A percentile compares a stretch with the other conserved stretches of the same genome.
These are phyloP conservation scores for Chrysanthemum lavandulifolium DNA, from an alignment of 129 eudicot genomes.

Conservation along the genomic window DNA sequence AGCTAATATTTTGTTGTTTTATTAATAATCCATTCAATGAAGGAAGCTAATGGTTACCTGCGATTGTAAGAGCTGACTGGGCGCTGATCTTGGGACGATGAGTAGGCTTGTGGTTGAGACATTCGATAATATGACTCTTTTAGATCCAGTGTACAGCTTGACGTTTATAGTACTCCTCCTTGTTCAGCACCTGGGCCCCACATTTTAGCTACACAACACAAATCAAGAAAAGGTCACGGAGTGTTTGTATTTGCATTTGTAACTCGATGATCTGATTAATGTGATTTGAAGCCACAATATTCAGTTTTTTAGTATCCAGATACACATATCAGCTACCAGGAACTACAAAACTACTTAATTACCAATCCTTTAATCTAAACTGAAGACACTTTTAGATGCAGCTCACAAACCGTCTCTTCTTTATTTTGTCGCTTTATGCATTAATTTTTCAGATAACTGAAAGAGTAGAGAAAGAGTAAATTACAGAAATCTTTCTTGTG, in stretches of 20 bases:
- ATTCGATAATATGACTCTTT: constrained; percentile 94
- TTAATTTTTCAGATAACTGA: too few species aligned
- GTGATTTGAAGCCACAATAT: neutral
- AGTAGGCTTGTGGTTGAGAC: constrained; percentile 90
- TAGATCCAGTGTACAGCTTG: constrained; percentile 79
- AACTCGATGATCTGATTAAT: neutral
- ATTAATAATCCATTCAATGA: too few species aligned
- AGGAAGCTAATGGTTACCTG: constrained; percentile 17
- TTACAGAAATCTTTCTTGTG: too few species aligned
- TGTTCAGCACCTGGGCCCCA: constrained; percentile 98
- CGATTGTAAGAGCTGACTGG: constrained; percentile 59
- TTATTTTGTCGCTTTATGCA: too few species aligned
- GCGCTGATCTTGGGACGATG: constrained; percentile 78
- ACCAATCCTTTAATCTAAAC: neutral
- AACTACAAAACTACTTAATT: neutral
- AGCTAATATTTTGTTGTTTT: too few species aligned
- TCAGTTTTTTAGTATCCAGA: neutral
- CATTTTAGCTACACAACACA: constrained; percentile 60
- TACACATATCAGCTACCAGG: neutral
- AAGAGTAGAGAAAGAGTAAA: too few species aligned
- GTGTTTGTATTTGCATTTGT: neutral
- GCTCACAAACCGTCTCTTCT: too few species aligned
- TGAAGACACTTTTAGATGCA: neutral
- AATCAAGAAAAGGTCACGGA: constrained; percentile 15
- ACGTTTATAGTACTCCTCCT: constrained; percentile 89